Conservation (phyloP, 1,139 yeast genomes). For the Ogataea hybrid region DNA sequence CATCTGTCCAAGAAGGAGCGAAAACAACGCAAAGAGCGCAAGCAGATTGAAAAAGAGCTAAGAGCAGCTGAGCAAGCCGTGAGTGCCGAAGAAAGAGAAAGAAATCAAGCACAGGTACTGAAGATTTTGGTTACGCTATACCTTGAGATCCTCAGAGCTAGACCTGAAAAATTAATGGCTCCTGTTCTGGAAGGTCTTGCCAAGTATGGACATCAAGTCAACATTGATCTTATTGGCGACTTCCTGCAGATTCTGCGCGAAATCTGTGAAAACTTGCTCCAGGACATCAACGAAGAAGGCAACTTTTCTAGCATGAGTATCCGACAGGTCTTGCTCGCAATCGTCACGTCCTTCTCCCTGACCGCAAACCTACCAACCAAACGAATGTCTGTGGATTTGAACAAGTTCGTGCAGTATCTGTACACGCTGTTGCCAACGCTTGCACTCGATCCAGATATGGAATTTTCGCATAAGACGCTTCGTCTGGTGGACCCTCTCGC, state of each 20-base stretch:
- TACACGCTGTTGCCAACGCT: constrained; percentile 65
- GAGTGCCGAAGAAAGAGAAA: constrained; percentile 82
- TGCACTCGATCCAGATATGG: constrained; percentile 79
- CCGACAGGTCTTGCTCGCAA: constrained; percentile 78
- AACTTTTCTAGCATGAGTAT: constrained; percentile 34
- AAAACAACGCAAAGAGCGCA: constrained; percentile 82
- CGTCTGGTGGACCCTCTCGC: constrained; percentile 76
- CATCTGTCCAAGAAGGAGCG: constrained; percentile 86
- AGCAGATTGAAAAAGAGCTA: constrained; percentile 86
- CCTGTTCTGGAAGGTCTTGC: constrained; percentile 90
- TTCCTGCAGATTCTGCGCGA: constrained; percentile 86
- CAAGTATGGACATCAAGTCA: constrained; percentile 87
- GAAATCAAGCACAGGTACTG: constrained; percentile 79
- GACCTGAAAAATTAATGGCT: constrained; percentile 71
- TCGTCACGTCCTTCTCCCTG: constrained; percentile 87
- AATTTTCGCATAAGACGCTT: constrained; percentile 76
- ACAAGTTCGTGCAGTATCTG: constrained; percentile 71
- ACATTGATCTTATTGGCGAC: constrained; percentile 89
- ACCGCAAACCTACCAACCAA: constrained; percentile 69
- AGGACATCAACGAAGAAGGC: constrained; percentile 18
- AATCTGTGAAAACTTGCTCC: constrained; percentile 41
- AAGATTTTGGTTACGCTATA: constrained; percentile 71
- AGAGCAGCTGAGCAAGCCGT: constrained; percentile 83
- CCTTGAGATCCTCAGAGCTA: constrained; percentile 68
- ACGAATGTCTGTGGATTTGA: constrained; percentile 63